Base-by-base conservation (phyloP, 2,329 filamentous ascomycete species). In the Colletotrichum coccodes region DNA sequence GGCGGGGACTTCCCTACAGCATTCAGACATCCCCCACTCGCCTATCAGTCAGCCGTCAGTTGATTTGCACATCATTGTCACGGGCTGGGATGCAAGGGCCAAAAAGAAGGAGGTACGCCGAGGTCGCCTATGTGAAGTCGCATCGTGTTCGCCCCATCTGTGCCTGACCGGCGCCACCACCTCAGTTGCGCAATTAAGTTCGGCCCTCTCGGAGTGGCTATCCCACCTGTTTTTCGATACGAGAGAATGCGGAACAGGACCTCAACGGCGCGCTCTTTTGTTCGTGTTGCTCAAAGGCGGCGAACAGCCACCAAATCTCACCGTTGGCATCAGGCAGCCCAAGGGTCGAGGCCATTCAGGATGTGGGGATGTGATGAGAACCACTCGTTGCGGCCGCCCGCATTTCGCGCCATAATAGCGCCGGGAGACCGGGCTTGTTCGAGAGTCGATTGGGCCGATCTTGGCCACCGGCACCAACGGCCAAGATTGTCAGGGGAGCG, bases 381-480 rank as follows among this genome's bases (percentile, higher is more conserved):
- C 53, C 64, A 40, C 46, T 64, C 52, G 32, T 64, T 57, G 36
- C n/a, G 36, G 44, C 26, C 38, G 21, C 7, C 53, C n/a, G 44
- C 60, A 58, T 52, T 57, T 58, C 18, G 60, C 64, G 64, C 60
- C 60, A 64, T 34, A 42, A 53, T 64, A 68, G 60, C 53, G 64
- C 53, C 64, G 52, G 64, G 64, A 59, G 18, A 38, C 21, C 47
- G 53, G 54, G 46, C 64, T 68, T 53, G 53, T 64, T 68, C 30
- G 60, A 64, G 64, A 32, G n/a, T 59, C 53, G 11, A 64, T 59
- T 68, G 64, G 63, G 64, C 38, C 52, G 64, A 64, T 68, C 64
- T n/a, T 32, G n/a, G 30, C 36, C 52, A 53, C 60, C 64, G 53
- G 60, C 38, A 59, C 23, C 60, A 59, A 53, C 60, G 53, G 64